A percentile compares a stretch with the other conserved stretches of the same genome.
These are phyloP conservation scores for Picea sitchensis DNA, from an alignment of 75 land plant species.

Conservation along the genomic window DNA sequence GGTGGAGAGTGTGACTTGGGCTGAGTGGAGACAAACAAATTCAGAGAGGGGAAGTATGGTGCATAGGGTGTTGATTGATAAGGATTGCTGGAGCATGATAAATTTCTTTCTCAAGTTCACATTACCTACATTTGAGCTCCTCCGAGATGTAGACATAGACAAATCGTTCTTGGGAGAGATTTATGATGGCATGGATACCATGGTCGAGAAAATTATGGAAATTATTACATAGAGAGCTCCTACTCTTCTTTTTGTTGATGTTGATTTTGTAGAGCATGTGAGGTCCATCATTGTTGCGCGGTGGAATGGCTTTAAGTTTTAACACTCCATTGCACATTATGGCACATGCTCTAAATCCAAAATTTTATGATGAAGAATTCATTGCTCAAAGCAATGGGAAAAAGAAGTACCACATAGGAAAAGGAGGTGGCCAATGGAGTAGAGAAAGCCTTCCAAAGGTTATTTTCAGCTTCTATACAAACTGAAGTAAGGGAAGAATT, in stretches of 20 bases:
- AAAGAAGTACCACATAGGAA: too few relatives aligned
- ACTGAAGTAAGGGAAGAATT: too few relatives aligned
- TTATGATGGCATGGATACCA: not conserved
- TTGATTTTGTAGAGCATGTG: not conserved
- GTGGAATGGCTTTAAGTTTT: slow-evolving; percentile 14
- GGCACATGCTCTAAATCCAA: too few relatives aligned
- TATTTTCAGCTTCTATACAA: too few relatives aligned
- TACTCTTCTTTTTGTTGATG: not conserved
- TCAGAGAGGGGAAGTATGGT: not conserved
- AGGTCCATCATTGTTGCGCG: not conserved
- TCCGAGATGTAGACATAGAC: not conserved
- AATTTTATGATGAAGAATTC: too few relatives aligned
- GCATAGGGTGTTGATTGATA: not conserved
- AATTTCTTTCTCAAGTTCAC: not conserved
- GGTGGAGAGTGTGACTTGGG: not conserved
- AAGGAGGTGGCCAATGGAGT: too few relatives aligned
- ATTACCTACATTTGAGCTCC: not conserved
- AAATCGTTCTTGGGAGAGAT: not conserved
- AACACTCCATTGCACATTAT: too few relatives aligned
- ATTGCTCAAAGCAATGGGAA: too few relatives aligned
- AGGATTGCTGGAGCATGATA: not conserved
- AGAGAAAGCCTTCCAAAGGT: too few relatives aligned
- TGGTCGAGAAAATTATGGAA: not conserved
- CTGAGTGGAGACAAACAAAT: not conserved
- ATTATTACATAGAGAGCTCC: not conserved